These are phyloP conservation scores for Trichoderma sp. DNA, from an alignment of 2,329 filamentous ascomycete species.

Conservation along the genomic window DNA sequence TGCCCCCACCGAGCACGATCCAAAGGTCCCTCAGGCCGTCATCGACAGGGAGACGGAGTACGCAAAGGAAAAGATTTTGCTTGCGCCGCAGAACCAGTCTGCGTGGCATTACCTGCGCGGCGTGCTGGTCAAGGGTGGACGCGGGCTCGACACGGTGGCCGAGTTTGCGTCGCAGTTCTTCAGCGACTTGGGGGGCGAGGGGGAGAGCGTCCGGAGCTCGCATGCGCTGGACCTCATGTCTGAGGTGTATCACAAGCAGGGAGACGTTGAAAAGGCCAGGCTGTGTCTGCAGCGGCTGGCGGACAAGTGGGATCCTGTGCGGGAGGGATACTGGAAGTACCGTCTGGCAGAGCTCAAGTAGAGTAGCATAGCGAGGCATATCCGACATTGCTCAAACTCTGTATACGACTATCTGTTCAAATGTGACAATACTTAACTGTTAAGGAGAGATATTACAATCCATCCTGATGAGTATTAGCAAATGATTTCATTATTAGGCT, in stretches of 20 bases:
- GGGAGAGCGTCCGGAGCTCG: constrained; percentile 60
- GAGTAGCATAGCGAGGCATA: background rate
- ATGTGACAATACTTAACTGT: background rate
- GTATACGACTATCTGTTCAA: background rate
- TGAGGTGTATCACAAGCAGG: constrained; percentile 63
- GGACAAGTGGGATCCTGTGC: constrained; percentile 86
- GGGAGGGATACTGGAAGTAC: constrained; percentile 89
- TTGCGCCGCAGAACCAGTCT: constrained; percentile 91
- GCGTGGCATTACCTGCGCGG: constrained; percentile 91
- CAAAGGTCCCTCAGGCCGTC: constrained; percentile 61
- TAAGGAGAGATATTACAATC: background rate
- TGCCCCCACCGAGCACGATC: constrained; percentile 56
- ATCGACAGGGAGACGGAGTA: constrained; percentile 76
- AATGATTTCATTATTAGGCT: constrained; percentile 1
- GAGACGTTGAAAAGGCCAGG: constrained; percentile 63
- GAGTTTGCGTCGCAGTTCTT: constrained; percentile 57
- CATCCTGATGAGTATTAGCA: constrained; percentile 14
- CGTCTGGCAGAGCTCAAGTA: constrained; percentile 37
- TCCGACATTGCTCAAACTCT: background rate
- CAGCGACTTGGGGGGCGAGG: constrained; percentile 48
- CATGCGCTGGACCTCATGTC: constrained; percentile 73
- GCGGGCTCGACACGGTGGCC: constrained; percentile 50
- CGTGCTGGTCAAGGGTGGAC: constrained; percentile 67
- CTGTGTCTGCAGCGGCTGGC: constrained; percentile 73
- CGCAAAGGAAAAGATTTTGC: constrained; percentile 69